Evolutionary conservation across 345 rosid genomes (phyloP).

Genomic region (Eutrema yunnanense): DNA sequence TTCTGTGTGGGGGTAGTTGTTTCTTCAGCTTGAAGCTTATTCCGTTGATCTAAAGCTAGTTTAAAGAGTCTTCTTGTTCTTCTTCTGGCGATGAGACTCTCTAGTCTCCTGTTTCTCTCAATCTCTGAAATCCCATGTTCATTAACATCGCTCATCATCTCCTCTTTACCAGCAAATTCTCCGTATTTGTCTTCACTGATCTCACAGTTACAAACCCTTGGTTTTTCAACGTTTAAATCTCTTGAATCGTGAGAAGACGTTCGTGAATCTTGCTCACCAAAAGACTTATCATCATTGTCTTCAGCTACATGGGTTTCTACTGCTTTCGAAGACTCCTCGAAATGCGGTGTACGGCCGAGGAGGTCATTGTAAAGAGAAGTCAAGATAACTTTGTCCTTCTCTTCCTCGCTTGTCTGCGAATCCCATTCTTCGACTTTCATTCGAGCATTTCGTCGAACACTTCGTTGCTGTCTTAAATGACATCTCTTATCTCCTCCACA

Average conservation of each 20-base stretch:
- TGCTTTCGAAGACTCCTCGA: slow-evolving; percentile 34
- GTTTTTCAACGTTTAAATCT: not conserved
- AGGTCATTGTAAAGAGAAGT: slow-evolving; percentile 25
- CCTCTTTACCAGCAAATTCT: slow-evolving; percentile 38
- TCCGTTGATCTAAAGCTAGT: slow-evolving; percentile 33
- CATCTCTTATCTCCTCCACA: slow-evolving; percentile 12
- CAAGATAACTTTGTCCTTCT: slow-evolving; percentile 19
- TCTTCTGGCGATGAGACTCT: slow-evolving; percentile 71
- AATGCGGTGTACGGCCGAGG: slow-evolving; percentile 19
- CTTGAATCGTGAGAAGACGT: not conserved
- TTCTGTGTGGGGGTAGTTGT: slow-evolving; percentile 2
- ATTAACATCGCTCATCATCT: slow-evolving; percentile 64
- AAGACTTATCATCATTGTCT: not conserved
- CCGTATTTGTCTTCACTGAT: slow-evolving; percentile 36
- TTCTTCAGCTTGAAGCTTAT: slow-evolving; percentile 21
- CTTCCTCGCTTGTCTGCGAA: slow-evolving; percentile 21
- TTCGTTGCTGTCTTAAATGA: slow-evolving; percentile 32
- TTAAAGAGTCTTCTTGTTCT: slow-evolving; percentile 52
- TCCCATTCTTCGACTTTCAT: slow-evolving; percentile 36
- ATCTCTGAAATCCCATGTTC: slow-evolving; percentile 72
- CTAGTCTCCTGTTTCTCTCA: slow-evolving; percentile 72
- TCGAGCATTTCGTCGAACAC: slow-evolving; percentile 44
- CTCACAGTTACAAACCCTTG: slow-evolving; percentile 25
- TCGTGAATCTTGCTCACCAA: not conserved
- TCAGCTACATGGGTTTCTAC: not conserved